Base-by-base conservation (phyloP, 1,284 basidiomycete species). In the Xerocomus nothofagi region DNA sequence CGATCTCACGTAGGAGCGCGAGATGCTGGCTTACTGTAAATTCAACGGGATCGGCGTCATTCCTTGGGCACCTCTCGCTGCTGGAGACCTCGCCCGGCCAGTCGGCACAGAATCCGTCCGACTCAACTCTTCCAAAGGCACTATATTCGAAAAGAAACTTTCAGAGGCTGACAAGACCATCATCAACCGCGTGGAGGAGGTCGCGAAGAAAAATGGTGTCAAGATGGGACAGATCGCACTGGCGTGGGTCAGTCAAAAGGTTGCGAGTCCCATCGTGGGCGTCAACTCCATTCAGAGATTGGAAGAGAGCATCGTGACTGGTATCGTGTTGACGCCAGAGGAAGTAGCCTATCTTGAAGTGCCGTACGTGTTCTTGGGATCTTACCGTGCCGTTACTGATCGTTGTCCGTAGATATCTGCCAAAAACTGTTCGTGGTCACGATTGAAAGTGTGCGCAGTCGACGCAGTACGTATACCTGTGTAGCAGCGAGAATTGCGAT, bases 11-110 rank as follows among this genome's bases (percentile, higher is more conserved):
- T 47, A 77, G 74, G 78, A 81, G 50, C 60, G 67, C 0, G 77
- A 78, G 53, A 75, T 79, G 73, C 58, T 74, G 15, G 65, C 68
- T 2, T 80, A 75, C 61, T 77, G 75, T 61, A 68, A 72, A 6
- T 70, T 66, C 50, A 64, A 75, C 15, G 78, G 76, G 20, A 76
- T 78, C 39, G 73, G 76, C 0, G 55, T 79, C 33, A 71, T 79
- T 10, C 67, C 73, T 1, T 78, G 69, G 67, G 60, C 66, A 1
- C 73, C 74, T 2, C 69, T 79, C 10, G 55, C 61, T 6, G 54
- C 51, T 3, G 78, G 78, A 9, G 34, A 58, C 34, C 72, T 78
- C 11, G 71, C 74, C 0, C 70, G 72, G 11, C 73, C 74, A 0
- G 0, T 71, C 4, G 68, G 66, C 4, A 54, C 55, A 0, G 58